These are phyloP conservation scores for Coniochaeta pulveracea DNA, from an alignment of 2,329 filamentous ascomycete species.

Conservation along the genomic window DNA sequence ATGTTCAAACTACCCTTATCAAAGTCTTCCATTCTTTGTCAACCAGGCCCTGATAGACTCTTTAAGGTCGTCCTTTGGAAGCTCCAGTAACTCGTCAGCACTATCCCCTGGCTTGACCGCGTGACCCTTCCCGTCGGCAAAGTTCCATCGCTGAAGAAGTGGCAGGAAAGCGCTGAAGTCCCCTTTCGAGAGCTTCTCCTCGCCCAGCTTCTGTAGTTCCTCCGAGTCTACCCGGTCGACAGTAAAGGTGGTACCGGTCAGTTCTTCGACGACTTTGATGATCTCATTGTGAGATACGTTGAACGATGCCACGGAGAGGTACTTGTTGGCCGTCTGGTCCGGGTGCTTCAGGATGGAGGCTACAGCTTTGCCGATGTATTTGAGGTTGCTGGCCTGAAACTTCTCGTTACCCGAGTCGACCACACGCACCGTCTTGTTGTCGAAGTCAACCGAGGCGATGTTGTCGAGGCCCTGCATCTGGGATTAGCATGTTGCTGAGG, in stretches of 20 bases:
- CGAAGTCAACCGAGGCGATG: slow-evolving; percentile 39
- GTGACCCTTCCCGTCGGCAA: slow-evolving; percentile 21
- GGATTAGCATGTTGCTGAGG: too few relatives aligned
- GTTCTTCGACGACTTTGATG: slow-evolving; percentile 37
- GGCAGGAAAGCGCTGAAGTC: slow-evolving; percentile 22
- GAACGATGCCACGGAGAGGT: slow-evolving; percentile 45
- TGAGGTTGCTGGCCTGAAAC: slow-evolving; percentile 38
- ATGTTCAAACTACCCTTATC: too few relatives aligned
- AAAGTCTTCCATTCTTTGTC: not conserved
- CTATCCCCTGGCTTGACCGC: slow-evolving; percentile 11
- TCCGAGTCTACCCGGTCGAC: slow-evolving; percentile 24
- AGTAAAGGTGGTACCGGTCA: slow-evolving; percentile 37
- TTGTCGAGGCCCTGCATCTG: slow-evolving; percentile 27
- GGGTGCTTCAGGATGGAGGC: slow-evolving; percentile 35
- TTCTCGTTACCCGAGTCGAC: slow-evolving; percentile 43
- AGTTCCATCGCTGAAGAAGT: slow-evolving; percentile 20
- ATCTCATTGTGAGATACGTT: slow-evolving; percentile 47
- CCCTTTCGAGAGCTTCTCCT: slow-evolving; percentile 27
- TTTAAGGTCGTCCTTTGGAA: slow-evolving; percentile 11
- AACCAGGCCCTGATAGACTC: slow-evolving; percentile 8
- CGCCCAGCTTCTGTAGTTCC: slow-evolving; percentile 24
- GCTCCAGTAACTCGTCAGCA: slow-evolving; percentile 16
- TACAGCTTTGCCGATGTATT: slow-evolving; percentile 38
- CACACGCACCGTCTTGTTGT: slow-evolving; percentile 36
- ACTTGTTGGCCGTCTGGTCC: slow-evolving; percentile 43